Percentiles rank a stretch among this genome's conserved stretches.
Conservation (phyloP, 2,329 filamentous ascomycete species). For the Aspergillus awamori region DNA sequence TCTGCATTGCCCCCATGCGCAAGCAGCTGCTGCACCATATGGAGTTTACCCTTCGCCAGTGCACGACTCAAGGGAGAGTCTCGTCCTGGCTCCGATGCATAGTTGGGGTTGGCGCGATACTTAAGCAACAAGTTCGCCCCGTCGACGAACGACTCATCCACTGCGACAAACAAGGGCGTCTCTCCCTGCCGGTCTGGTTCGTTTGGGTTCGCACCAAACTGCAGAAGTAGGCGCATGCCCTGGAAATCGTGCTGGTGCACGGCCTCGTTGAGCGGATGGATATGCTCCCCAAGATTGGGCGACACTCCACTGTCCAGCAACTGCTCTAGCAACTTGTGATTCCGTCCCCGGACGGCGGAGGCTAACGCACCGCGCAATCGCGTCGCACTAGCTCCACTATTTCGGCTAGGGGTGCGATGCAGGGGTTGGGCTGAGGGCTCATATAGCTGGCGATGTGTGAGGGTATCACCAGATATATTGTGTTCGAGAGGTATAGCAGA, state of each 20-base stretch:
- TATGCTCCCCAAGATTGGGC: slow-evolving; percentile 52
- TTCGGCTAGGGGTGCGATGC: slow-evolving; percentile 14
- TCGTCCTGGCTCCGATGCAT: slow-evolving; percentile 52
- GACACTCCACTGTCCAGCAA: slow-evolving; percentile 62
- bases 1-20: slow-evolving; percentile 64
- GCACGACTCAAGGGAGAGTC: slow-evolving; percentile 61
- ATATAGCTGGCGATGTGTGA: background rate
- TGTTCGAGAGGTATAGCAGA: background rate
- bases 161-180: slow-evolving; percentile 56
- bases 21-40: slow-evolving; percentile 62
- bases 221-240: slow-evolving; percentile 57
- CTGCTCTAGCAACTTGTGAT: slow-evolving; percentile 61
- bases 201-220: slow-evolving; percentile 63
- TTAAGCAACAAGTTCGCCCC: slow-evolving; percentile 64
- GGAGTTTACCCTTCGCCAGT: slow-evolving; percentile 55
- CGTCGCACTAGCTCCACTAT: slow-evolving; percentile 10
- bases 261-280: slow-evolving; percentile 58
- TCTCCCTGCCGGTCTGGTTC: slow-evolving; percentile 51
- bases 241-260: slow-evolving; percentile 56
- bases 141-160: slow-evolving; percentile 58
- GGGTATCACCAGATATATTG: background rate
- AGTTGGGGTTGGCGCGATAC: slow-evolving; percentile 64
- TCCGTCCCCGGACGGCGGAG: slow-evolving; percentile 59
- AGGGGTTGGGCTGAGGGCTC: background rate
- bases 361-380: slow-evolving; percentile 45